A percentile compares a stretch with the other conserved stretches of the same genome.
Conservation (phyloP, 331 rosid species). For the Prunus yedoensis region DNA sequence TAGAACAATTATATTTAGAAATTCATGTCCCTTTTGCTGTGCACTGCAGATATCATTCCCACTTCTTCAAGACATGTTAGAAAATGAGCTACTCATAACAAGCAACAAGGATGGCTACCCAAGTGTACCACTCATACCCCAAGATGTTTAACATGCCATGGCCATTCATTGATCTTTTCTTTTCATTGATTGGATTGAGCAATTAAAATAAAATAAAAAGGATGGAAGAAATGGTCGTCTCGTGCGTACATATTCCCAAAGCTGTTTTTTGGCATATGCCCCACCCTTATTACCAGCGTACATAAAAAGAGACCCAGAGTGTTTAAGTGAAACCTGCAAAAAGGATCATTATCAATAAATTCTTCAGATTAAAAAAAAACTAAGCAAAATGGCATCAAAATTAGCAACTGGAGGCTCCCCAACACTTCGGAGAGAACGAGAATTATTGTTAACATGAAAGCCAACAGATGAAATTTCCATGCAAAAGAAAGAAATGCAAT, state of each 20-base stretch:
- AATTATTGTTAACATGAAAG: neutral
- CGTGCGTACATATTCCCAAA: constrained; percentile 85
- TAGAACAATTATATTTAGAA: neutral
- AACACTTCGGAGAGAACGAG: neutral
- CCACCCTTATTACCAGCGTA: constrained; percentile 96
- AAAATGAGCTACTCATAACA: neutral
- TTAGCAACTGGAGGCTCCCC: constrained; percentile 3
- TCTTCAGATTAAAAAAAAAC: constrained; percentile 23
- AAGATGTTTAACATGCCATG: neutral
- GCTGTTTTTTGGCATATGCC: constrained; percentile 97
- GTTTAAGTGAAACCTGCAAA: constrained; percentile 96
- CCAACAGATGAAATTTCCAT: constrained; percentile 8
- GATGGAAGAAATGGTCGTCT: constrained; percentile 19
- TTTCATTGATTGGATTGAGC: neutral
- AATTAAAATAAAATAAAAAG: neutral
- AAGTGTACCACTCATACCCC: no score
- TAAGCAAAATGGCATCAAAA: constrained; percentile 12
- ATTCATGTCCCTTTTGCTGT: neutral
- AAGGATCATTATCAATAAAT: constrained; percentile 26
- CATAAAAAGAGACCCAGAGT: constrained; percentile 98
- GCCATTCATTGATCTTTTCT: neutral
- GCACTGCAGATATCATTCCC: neutral
- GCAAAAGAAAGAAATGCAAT: constrained; percentile 4
- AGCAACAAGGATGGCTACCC: neutral
- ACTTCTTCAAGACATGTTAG: neutral